These are phyloP conservation scores for Hypoxylon sp. DNA, from an alignment of 2,329 filamentous ascomycete species.

Conservation along the genomic window DNA sequence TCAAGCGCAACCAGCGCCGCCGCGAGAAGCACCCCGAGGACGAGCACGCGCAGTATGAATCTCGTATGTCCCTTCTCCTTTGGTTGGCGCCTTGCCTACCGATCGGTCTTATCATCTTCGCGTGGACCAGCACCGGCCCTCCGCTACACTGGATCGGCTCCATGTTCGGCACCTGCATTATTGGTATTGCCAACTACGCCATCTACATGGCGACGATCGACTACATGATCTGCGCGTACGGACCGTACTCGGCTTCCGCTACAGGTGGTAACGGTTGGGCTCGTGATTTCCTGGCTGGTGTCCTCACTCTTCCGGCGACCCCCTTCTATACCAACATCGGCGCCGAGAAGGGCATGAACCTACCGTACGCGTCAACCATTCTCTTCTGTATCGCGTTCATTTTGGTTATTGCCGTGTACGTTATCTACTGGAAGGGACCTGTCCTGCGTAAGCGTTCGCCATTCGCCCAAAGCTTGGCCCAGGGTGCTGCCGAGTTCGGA, in stretches of 20 bases:
- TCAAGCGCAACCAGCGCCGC: constrained; percentile 59
- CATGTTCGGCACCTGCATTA: constrained; percentile 71
- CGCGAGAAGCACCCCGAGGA: constrained; percentile 62
- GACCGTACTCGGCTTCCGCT: constrained; percentile 75
- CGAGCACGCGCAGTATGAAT: constrained; percentile 74
- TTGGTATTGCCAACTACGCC: constrained; percentile 74
- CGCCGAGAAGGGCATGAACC: constrained; percentile 61
- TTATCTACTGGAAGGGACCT: constrained; percentile 71
- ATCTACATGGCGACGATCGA: constrained; percentile 79
- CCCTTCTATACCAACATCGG: constrained; percentile 68
- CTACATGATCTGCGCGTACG: constrained; percentile 78
- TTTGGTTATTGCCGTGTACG: constrained; percentile 67
- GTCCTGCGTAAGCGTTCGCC: constrained; percentile 65
- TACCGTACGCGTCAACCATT: constrained; percentile 69
- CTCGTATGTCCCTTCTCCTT: constrained; percentile 71
- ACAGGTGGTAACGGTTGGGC: constrained; percentile 78
- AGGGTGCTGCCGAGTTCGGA: constrained; percentile 49
- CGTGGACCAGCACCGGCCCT: constrained; percentile 69
- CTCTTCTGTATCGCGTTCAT: constrained; percentile 66
- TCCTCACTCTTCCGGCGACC: constrained; percentile 73
- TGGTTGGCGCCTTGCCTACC: constrained; percentile 71
- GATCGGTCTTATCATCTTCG: constrained; percentile 75
- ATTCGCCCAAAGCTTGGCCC: constrained; percentile 73
- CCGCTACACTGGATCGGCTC: constrained; percentile 74
- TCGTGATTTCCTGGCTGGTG: constrained; percentile 75